Conservation (phyloP, 495 filamentous ascomycete genomes). For the Copromyces sp. region DNA sequence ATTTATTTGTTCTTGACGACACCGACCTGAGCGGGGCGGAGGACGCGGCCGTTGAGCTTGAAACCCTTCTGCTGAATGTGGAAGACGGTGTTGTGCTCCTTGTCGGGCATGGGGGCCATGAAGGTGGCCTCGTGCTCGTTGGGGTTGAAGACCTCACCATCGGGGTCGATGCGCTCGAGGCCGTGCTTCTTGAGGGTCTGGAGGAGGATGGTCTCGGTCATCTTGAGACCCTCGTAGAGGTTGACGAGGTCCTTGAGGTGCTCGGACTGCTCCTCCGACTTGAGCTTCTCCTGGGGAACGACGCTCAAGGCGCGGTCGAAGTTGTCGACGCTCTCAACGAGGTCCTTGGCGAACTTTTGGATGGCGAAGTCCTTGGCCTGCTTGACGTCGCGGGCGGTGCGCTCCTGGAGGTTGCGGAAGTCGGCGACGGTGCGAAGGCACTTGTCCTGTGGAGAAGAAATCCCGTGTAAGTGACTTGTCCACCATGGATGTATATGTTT, state of each 20-base stretch:
- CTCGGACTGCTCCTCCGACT: conserved; percentile 40
- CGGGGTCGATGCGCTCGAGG: conserved; percentile 77
- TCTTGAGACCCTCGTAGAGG: conserved; percentile 80
- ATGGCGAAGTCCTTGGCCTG: conserved; percentile 83
- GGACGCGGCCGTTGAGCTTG: conserved; percentile 74
- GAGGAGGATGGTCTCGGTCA: conserved; percentile 88
- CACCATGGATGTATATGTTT: background rate
- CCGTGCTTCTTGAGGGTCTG: conserved; percentile 87
- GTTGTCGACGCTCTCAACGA: conserved; percentile 92
- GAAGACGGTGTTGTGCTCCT: conserved; percentile 86
- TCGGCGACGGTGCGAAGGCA: conserved; percentile 89
- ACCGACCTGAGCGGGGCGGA: conserved; percentile 91
- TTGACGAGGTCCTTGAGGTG: conserved; percentile 60
- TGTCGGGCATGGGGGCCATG: conserved; percentile 69
- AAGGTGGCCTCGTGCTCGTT: conserved; percentile 95
- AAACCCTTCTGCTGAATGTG: conserved; percentile 93
- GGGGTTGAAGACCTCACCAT: conserved; percentile 77
- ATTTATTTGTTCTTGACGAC: conserved; percentile 57
- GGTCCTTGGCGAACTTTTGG: conserved; percentile 86
- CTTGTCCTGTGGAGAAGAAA: conserved; percentile 55
- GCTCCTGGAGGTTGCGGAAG: conserved; percentile 93
- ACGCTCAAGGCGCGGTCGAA: conserved; percentile 80
- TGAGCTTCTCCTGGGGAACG: conserved; percentile 65
- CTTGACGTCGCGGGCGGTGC: conserved; percentile 84
- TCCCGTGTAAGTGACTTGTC: conserved; percentile 1